Percentiles rank a stretch among this genome's conserved stretches.
phyloP scores from a whole-genome alignment of 768 basidiomycete species.

The Termitomyces sp. region DNA sequence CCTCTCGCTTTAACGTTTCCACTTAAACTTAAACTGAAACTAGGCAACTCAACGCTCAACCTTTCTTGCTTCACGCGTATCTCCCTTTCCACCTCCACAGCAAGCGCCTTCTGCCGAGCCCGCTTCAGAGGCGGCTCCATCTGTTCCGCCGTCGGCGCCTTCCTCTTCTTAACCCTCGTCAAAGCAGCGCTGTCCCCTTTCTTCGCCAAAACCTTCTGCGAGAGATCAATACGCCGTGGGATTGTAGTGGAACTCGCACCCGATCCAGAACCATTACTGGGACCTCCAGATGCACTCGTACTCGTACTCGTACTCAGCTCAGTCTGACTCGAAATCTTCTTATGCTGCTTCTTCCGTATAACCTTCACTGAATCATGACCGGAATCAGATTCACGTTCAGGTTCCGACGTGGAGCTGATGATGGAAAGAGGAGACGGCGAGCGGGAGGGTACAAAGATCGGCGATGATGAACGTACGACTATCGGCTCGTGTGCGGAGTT shows the following conservation, averaged over 20 bases:
- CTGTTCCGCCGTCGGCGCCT: constrained; percentile 12
- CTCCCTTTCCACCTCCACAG: background rate
- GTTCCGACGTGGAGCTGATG: background rate
- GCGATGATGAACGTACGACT: background rate
- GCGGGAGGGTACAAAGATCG: constrained; percentile 13
- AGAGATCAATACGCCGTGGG: background rate
- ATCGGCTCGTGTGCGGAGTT: background rate
- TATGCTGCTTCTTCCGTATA: constrained; percentile 10
- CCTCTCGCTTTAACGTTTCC: background rate
- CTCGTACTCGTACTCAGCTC: no score
- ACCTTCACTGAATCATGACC: constrained; percentile 3
- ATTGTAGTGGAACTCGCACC: background rate
- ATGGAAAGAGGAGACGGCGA: constrained; percentile 11
- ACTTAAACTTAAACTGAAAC: no score
- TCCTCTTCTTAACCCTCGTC: constrained; percentile 28
- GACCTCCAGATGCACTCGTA: background rate
- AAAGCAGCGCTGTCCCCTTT: constrained; percentile 18
- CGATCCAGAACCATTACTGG: background rate
- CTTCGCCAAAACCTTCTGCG: constrained; percentile 11
- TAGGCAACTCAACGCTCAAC: background rate
- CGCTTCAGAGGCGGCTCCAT: constrained; percentile 27
- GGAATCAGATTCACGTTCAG: background rate
- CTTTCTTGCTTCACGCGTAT: background rate
- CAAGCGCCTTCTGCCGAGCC: constrained; percentile 11
- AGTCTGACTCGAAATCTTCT: background rate